Conservation (phyloP, 345 rosid genomes). For the Salix koriyanagi region DNA sequence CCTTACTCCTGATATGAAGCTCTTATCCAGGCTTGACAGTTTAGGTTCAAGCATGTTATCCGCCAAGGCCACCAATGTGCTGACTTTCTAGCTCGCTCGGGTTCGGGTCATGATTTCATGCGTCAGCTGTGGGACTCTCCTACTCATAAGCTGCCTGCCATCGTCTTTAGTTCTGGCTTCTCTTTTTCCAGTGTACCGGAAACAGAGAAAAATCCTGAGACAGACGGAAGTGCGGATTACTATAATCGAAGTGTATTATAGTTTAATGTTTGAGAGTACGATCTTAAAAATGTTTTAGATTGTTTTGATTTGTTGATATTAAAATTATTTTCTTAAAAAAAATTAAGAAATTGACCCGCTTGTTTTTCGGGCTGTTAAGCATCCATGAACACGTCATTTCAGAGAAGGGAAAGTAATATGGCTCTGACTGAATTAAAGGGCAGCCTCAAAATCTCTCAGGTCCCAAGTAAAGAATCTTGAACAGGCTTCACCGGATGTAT, state of each 20-base stretch:
- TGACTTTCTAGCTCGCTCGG: neutral
- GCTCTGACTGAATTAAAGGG: neutral
- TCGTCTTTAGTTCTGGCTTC: neutral
- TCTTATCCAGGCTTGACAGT: neutral
- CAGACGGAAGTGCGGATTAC: neutral
- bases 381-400: neutral
- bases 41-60: neutral
- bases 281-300: no score
- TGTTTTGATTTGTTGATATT: no score
- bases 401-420: neutral
- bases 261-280: no score
- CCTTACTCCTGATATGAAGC: neutral
- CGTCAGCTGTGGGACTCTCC: neutral
- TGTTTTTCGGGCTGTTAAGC: neutral
- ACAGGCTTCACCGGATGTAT: neutral
- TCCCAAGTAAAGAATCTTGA: neutral
- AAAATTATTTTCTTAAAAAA: no score
- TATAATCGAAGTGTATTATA: neutral
- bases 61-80: neutral
- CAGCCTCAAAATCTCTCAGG: neutral
- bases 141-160: neutral
- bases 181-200: neutral
- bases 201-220: neutral
- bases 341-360: neutral
- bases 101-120: neutral